A percentile compares a stretch with the other conserved stretches of the same genome.
phyloP scores from a whole-genome alignment of 2,329 filamentous ascomycete species.

The Penicillium sp. region DNA sequence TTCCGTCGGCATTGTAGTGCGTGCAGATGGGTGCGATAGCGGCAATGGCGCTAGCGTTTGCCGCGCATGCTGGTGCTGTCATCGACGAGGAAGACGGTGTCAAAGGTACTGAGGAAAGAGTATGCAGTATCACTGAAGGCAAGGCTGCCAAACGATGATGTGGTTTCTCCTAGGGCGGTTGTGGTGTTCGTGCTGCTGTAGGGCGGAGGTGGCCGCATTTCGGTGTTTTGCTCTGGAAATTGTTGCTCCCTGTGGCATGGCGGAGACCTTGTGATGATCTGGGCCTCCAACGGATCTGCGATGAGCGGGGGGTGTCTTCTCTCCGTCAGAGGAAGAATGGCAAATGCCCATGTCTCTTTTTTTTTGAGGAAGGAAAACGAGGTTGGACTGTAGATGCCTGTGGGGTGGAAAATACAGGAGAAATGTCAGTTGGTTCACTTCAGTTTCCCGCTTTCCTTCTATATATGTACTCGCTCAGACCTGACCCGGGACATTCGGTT shows the following conservation, averaged over 20 bases:
- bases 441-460: neutral
- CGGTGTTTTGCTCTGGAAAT: neutral
- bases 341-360: conserved; percentile 18
- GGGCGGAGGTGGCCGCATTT: conserved; percentile 27
- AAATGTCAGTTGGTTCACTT: too few relatives aligned
- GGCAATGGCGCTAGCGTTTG: conserved; percentile 74
- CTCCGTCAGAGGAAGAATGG: conserved; percentile 14
- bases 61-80: conserved; percentile 89
- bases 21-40: conserved; percentile 84
- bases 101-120: conserved; percentile 76
- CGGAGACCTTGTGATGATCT: conserved; percentile 8
- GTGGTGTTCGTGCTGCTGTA: conserved; percentile 15
- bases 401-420: too few relatives aligned
- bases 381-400: too few relatives aligned
- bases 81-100: conserved; percentile 90
- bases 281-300: conserved; percentile 7
- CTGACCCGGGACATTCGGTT: neutral
- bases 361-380: too few relatives aligned
- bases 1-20: conserved; percentile 76
- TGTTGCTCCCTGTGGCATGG: conserved; percentile 1
- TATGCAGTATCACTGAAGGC: conserved; percentile 66
- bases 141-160: conserved; percentile 36
- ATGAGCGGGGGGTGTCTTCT: conserved; percentile 5
- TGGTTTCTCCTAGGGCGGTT: conserved; percentile 14
- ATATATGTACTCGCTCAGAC: neutral